phyloP scores from a whole-genome alignment of 78 protist genomes.

The slime mould (Dictyostelium discoideum) region dicty_2.7 NC_007089.4:3438501-3439000 shows the following conservation, averaged over 20 bases:
- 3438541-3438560: conserved; percentile 87
- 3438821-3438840: conserved; percentile 42
- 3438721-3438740: conserved; percentile 88
- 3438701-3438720: conserved; percentile 90
- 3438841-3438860: conserved; percentile 1
- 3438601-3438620: conserved; percentile 99
- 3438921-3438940: conserved; percentile 15
- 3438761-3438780: conserved; percentile 72
- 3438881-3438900: conserved; percentile 27
- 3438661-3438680: conserved; percentile 98
- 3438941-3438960: conserved; percentile 32
- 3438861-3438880: conserved; percentile 22
- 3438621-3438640: conserved; percentile 88
- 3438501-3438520: conserved; percentile 63
- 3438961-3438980: conserved; percentile 46
- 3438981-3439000: conserved; percentile 47
- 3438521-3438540: conserved; percentile 60
- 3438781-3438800: conserved; percentile 69
- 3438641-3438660: conserved; percentile 69
- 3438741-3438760: conserved; percentile 91
- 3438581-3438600: conserved; percentile 84
- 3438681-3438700: conserved; percentile 97
- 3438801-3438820: conserved; percentile 17
- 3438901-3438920: not conserved
- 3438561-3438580: conserved; percentile 6